A percentile compares a stretch with the other conserved stretches of the same genome.
Evolutionary conservation across 2,329 filamentous ascomycete species (phyloP).

Genomic region (Penicillium sumatraense): DNA sequence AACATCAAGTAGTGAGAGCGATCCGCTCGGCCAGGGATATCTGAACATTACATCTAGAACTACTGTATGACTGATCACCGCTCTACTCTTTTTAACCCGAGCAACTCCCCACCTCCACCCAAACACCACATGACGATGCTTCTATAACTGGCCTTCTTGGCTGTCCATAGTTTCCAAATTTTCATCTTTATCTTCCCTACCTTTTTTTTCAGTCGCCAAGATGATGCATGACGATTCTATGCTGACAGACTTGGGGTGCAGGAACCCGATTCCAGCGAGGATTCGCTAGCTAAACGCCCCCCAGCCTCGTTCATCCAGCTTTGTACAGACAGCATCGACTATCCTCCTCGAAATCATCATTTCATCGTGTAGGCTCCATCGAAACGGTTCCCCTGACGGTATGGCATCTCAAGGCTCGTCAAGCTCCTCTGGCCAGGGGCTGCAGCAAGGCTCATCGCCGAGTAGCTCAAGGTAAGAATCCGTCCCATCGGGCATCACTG

Average conservation of each 20-base stretch:
- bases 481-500: neutral
- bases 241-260: neutral
- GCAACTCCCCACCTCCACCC: neutral
- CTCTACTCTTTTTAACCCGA: neutral
- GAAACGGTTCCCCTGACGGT: neutral
- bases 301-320: neutral
- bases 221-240: neutral
- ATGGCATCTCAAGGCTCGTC: neutral
- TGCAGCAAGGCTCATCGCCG: neutral
- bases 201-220: neutral
- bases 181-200: neutral
- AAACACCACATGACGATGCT: neutral
- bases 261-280: neutral
- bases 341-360: neutral
- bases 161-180: neutral
- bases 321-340: neutral
- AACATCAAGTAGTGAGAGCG: neutral
- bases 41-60: neutral
- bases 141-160: no score
- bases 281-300: neutral
- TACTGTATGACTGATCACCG: slow-evolving; percentile 15
- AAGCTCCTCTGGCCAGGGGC: neutral
- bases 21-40: neutral
- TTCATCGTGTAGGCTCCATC: neutral
- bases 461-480: neutral